phyloP scores from a whole-genome alignment of 345 rosid species.

The Dipteronia dyeriana region DNA sequence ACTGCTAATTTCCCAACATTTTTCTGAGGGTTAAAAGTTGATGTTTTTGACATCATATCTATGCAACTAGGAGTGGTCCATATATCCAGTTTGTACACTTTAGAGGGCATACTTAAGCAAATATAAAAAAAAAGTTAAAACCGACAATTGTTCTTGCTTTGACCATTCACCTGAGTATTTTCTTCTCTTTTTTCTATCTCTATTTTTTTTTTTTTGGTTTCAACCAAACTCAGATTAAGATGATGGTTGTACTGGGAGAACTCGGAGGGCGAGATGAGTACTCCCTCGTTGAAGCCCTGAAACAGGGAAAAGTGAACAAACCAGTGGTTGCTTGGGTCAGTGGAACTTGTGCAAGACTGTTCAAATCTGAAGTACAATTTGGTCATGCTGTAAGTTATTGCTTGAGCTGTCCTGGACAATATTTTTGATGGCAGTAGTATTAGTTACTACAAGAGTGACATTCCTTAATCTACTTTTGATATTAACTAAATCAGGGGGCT shows the following conservation, averaged over 20 bases:
- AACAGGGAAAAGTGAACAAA: constrained; percentile 86
- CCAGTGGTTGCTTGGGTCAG: constrained; percentile 99
- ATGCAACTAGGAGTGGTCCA: background rate
- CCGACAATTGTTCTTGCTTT: background rate
- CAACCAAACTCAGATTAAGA: constrained; percentile 60
- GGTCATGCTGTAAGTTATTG: constrained; percentile 92
- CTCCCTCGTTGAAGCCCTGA: constrained; percentile 93
- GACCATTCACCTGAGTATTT: background rate
- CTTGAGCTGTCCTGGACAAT: constrained; percentile 17
- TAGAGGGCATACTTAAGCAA: background rate
- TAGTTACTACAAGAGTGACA: background rate
- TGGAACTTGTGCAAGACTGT: constrained; percentile 95
- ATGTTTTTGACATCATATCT: background rate
- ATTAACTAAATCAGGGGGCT: constrained; percentile 67
- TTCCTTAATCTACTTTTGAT: constrained; percentile 19
- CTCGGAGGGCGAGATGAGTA: constrained; percentile 98
- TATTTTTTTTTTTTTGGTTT: constrained; percentile 16
- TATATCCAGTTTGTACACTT: background rate
- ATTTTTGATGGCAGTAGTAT: background rate
- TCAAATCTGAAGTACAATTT: constrained; percentile 97
- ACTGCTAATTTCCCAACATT: too few species aligned
- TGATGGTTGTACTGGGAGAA: constrained; percentile 96
- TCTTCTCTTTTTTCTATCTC: constrained; percentile 3
- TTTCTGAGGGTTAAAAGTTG: background rate
- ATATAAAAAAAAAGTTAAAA: background rate